phyloP scores from a whole-genome alignment of 2,329 filamentous ascomycete species.

The Fusarium siculi region DNA sequence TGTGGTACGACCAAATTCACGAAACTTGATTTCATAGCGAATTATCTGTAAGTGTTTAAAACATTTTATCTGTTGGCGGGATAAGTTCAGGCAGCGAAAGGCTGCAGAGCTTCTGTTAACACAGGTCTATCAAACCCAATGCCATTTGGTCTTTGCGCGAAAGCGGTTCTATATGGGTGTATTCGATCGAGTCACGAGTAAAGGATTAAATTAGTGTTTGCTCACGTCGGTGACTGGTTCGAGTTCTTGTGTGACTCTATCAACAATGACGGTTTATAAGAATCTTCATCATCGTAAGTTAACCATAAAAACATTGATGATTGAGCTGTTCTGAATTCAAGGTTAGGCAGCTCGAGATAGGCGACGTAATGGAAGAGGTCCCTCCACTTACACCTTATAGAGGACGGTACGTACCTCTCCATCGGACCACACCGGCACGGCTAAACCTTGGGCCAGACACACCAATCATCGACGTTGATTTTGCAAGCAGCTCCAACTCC shows the following conservation, averaged over 20 bases:
- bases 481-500: slow-evolving; percentile 50
- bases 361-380: neutral
- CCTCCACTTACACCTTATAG: neutral
- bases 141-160: neutral
- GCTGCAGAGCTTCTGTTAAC: slow-evolving; percentile 26
- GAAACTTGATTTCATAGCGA: slow-evolving; percentile 1
- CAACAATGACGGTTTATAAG: neutral
- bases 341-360: neutral
- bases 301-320: neutral
- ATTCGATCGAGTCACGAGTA: slow-evolving; percentile 1
- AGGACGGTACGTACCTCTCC: slow-evolving; percentile 25
- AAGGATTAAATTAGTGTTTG: slow-evolving; percentile 2
- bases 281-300: neutral
- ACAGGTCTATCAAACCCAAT: neutral
- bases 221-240: neutral
- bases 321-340: neutral
- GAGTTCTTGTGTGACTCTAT: neutral
- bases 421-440: slow-evolving; percentile 16
- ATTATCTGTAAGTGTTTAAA: slow-evolving; percentile 5
- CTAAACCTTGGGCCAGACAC: slow-evolving; percentile 22
- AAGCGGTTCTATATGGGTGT: neutral
- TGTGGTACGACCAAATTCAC: slow-evolving; percentile 26
- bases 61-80: slow-evolving; percentile 11
- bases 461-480: slow-evolving; percentile 49
- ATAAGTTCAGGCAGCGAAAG: slow-evolving; percentile 12